Conservation (phyloP, 2,329 filamentous ascomycete species). For the Aspergillus uvarum region DNA sequence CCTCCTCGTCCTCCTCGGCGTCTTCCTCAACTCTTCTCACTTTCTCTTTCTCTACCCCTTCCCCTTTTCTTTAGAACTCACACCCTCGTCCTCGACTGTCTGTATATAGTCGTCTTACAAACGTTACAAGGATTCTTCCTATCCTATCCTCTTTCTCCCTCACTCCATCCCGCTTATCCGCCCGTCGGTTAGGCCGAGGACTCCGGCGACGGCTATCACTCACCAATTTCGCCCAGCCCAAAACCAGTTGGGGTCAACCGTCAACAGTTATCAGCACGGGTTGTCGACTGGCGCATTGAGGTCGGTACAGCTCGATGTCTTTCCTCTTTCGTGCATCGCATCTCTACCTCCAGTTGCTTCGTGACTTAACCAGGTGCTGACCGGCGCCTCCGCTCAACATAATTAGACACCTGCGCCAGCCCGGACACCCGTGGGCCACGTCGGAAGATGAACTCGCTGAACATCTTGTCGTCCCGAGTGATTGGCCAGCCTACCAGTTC, state of each 20-base stretch:
- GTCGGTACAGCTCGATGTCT: constrained; percentile 26
- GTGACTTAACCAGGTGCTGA: constrained; percentile 15
- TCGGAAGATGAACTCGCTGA: constrained; percentile 91
- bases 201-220: constrained; percentile 2
- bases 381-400: constrained; percentile 16
- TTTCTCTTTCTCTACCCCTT: neutral
- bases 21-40: neutral
- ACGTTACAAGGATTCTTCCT: neutral
- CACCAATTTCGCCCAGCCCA: constrained; percentile 6
- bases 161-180: neutral
- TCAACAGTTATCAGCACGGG: constrained; percentile 28
- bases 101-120: neutral
- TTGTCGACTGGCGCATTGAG: constrained; percentile 43
- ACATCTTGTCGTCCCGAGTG: constrained; percentile 85
- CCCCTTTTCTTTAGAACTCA: neutral
- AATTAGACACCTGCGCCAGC: constrained; percentile 37
- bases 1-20: neutral
- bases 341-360: constrained; percentile 9
- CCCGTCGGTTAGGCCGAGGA: neutral
- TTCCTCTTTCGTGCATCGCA: constrained; percentile 6
- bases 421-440: constrained; percentile 48
- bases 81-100: neutral
- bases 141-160: neutral
- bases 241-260: constrained; percentile 11
- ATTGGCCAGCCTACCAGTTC: constrained; percentile 59